A percentile compares a stretch with the other conserved stretches of the same genome.
These are phyloP conservation scores for Fusarium abutilonis DNA, from an alignment of 2,329 filamentous ascomycete species.

Conservation along the genomic window DNA sequence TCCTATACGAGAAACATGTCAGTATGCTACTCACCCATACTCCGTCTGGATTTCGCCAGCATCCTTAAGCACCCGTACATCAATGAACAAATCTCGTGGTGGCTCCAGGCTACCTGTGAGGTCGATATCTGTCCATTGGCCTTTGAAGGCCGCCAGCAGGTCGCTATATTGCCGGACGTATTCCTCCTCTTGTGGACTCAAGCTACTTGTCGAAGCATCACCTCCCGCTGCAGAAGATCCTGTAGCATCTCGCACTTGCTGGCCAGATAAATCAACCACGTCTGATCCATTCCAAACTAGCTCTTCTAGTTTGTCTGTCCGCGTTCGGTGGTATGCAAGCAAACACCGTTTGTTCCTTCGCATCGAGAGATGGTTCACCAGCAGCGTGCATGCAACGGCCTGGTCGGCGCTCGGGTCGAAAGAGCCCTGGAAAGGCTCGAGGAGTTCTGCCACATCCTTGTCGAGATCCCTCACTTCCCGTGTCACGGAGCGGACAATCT, in stretches of 20 bases:
- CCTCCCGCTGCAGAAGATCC: constrained; percentile 45
- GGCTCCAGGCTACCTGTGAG: constrained; percentile 93
- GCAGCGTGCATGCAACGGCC: constrained; percentile 83
- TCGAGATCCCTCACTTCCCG: constrained; percentile 94
- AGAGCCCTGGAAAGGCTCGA: constrained; percentile 83
- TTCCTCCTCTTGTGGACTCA: constrained; percentile 96
- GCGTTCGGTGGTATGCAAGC: constrained; percentile 90
- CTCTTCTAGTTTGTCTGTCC: constrained; percentile 90
- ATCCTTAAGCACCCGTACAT: constrained; percentile 94
- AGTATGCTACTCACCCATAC: constrained; percentile 77
- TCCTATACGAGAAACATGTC: not conserved
- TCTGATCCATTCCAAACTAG: constrained; percentile 93
- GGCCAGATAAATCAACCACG: constrained; percentile 74
- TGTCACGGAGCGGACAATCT: constrained; percentile 85
- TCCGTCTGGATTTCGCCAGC: constrained; percentile 99
- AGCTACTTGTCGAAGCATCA: constrained; percentile 71
- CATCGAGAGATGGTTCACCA: constrained; percentile 96
- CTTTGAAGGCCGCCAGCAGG: constrained; percentile 93
- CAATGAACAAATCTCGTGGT: constrained; percentile 94
- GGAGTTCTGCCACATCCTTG: constrained; percentile 80
- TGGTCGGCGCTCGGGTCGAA: constrained; percentile 88
- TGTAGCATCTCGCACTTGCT: constrained; percentile 59
- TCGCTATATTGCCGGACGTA: constrained; percentile 94
- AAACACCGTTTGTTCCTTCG: constrained; percentile 95
- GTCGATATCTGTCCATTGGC: constrained; percentile 98